These are phyloP conservation scores for Carex kokanica DNA, from an alignment of 176 grass and related monocot species.

Conservation along the genomic window DNA sequence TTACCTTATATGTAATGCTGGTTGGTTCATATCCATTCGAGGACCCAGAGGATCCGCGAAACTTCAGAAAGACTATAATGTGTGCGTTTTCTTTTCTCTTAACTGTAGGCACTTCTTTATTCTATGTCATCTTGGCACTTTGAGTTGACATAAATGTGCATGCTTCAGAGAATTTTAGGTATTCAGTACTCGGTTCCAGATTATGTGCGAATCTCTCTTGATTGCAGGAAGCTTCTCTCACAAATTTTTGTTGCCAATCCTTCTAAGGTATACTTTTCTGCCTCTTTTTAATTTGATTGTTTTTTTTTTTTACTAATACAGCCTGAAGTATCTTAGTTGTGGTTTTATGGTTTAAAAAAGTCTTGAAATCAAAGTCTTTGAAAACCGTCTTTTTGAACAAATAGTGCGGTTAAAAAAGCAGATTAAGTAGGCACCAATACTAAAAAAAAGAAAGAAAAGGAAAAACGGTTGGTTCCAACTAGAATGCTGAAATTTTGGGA, in stretches of 20 bases:
- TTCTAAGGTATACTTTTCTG: conserved; percentile 55
- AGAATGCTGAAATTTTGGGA: neutral
- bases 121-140: conserved; percentile 3
- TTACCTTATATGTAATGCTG: conserved; percentile 94
- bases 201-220: conserved; percentile 70
- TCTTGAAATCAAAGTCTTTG: neutral
- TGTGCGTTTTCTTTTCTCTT: conserved; percentile 30
- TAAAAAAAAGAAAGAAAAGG: neutral
- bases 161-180: conserved; percentile 75
- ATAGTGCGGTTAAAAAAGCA: neutral
- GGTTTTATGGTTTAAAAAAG: neutral
- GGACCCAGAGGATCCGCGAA: conserved; percentile 85
- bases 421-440: neutral
- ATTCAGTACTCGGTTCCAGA: conserved; percentile 83
- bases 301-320: neutral
- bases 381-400: neutral
- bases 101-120: neutral
- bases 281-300: neutral
- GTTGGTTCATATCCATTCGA: conserved; percentile 93
- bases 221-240: conserved; percentile 74
- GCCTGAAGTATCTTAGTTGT: neutral
- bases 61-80: conserved; percentile 85
- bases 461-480: neutral
- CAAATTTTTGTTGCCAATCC: conserved; percentile 89
- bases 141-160: neutral